Base-by-base conservation (phyloP, 352 stramenopile genomes). In the Globisporangium radiosum region DNA sequence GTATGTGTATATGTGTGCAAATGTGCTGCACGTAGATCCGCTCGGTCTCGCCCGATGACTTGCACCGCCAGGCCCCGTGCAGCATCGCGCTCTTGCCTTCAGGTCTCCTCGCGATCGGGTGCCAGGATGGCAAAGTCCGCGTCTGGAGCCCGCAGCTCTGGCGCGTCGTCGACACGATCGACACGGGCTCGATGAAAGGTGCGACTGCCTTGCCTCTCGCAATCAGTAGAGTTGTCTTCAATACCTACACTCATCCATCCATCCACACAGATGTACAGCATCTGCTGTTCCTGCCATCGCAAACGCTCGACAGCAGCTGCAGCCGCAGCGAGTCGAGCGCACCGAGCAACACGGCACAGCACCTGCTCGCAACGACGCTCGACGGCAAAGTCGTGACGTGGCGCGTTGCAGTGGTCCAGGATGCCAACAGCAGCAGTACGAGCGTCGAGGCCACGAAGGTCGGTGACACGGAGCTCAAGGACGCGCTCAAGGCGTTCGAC, bases 81-180 rank as follows among this genome's bases (percentile, higher is more conserved):
- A 85, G 78, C 47, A 68, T 85, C 15, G 76, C 76, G 47, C 73
- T 90, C 3, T 68, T 93, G 7, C 81, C 83, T 1, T 73, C 68
- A 1, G 83, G 83, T 0, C 59, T 90, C 2, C 56, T 93, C 7
- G 83, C 79, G 4, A 89, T 93, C 19, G 83, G 81, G 0, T 93
- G 81, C 45, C 72, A 85, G 56, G 83, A 93, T 47, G 78, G 80
- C 25, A 90, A 88, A 48, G 78, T 92, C 36, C 83, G 80, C 5
- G 60, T 90, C 19, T 90, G 80, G 72, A 87, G 70, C 33, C 76
- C 75, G n/a, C 72, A 69, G 39, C 61, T 84, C 14, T 78, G 76
- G 53, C 85, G 81, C 49, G 74, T 75, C 7, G 70, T 85, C n/a
- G 75, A 79, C 10, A 82, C 66, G 11, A 74, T 92, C 38, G 80